Evolutionary conservation across 768 basidiomycete genomes (phyloP).

Genomic region (Mycena vulgaris): DNA sequence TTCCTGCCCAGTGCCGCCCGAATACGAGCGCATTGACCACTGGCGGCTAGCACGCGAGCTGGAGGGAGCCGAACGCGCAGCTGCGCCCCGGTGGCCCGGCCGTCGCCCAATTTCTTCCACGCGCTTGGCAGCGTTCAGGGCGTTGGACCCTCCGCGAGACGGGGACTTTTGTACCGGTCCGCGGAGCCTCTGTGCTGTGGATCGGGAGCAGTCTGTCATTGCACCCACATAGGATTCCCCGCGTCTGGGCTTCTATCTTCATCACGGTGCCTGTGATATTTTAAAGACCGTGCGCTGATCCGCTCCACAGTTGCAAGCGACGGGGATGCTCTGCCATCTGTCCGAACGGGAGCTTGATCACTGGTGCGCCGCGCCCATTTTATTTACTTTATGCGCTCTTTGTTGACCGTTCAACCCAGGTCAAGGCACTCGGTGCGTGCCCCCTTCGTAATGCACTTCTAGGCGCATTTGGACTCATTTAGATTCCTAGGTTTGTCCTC

Average conservation of each 20-base stretch:
- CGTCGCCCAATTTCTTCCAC: background rate
- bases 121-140: background rate
- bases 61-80: conserved; percentile 27
- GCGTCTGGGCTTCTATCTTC: background rate
- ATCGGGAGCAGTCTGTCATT: conserved; percentile 1
- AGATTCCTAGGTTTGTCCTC: conserved; percentile 71
- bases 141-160: too few species aligned
- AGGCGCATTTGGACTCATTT: conserved; percentile 7
- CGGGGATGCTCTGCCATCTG: conserved; percentile 85
- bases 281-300: conserved; percentile 6
- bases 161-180: too few species aligned
- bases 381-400: background rate
- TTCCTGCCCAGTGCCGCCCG: background rate
- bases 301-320: conserved; percentile 68
- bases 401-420: conserved; percentile 42
- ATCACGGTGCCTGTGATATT: background rate
- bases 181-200: background rate
- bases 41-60: conserved; percentile 2
- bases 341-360: conserved; percentile 83
- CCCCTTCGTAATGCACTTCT: background rate
- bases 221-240: background rate
- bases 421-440: conserved; percentile 79
- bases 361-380: conserved; percentile 51
- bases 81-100: too few species aligned
- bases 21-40: background rate